A percentile compares a stretch with the other conserved stretches of the same genome.
These are phyloP conservation scores for Carex myosuroides DNA, from an alignment of 176 grass and related monocot species.

Conservation along the genomic window DNA sequence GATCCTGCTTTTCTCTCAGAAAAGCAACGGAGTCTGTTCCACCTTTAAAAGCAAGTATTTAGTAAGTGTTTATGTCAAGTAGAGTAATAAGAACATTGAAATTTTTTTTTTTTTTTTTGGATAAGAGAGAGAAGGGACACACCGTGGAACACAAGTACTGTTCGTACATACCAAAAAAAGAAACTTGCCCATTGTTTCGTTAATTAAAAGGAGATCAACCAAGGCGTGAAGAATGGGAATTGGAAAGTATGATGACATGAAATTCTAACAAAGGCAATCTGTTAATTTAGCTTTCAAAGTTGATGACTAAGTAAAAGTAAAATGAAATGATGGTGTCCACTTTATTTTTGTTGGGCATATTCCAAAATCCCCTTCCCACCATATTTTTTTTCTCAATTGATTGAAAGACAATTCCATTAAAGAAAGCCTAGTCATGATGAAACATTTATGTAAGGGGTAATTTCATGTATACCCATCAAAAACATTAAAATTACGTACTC, in stretches of 20 bases:
- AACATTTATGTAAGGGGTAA: not conserved
- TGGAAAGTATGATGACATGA: not conserved
- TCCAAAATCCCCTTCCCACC: not conserved
- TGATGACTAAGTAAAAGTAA: not conserved
- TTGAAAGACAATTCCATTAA: not conserved
- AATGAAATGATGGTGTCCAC: slow-evolving; percentile 11
- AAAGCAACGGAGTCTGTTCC: no score
- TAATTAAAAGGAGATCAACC: not conserved
- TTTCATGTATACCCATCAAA: no score
- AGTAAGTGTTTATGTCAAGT: not conserved
- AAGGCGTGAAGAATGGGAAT: not conserved
- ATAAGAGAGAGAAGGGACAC: not conserved
- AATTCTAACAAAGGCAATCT: not conserved
- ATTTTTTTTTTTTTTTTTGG: not conserved
- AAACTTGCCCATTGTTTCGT: not conserved
- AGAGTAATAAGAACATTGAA: not conserved
- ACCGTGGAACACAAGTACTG: not conserved
- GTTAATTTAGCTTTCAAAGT: not conserved
- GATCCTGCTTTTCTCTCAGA: no score
- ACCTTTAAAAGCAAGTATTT: not conserved
- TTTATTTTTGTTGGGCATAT: slow-evolving; percentile 10
- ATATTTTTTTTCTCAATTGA: not conserved
- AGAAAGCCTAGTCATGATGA: not conserved
- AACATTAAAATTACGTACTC: no score
- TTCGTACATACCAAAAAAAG: not conserved